A percentile compares a stretch with the other conserved stretches of the same genome.
Evolutionary conservation across 495 filamentous ascomycete species (phyloP).

Genomic region (Tetracladium marchalianum): DNA sequence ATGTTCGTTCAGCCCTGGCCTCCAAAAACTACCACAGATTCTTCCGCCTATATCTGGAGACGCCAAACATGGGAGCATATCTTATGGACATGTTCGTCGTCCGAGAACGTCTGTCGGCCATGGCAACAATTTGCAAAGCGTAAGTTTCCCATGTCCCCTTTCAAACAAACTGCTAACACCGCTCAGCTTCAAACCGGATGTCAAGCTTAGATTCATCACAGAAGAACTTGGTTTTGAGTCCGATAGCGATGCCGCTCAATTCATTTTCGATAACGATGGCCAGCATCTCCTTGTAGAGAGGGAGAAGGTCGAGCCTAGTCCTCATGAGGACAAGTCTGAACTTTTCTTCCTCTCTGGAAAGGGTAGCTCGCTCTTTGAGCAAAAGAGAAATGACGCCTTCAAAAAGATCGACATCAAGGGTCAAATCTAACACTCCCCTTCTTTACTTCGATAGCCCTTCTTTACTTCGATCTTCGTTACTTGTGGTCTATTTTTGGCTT

Average conservation of each 20-base stretch:
- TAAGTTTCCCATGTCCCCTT: conserved; percentile 40
- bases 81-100: conserved; percentile 98
- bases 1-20: conserved; percentile 83
- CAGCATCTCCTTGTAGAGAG: conserved; percentile 71
- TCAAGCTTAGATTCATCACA: conserved; percentile 83
- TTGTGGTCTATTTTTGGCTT: conserved; percentile 8
- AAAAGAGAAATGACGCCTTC: conserved; percentile 60
- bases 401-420: conserved; percentile 91
- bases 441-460: no score
- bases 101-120: conserved; percentile 82
- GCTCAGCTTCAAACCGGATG: conserved; percentile 76
- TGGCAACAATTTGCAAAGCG: conserved; percentile 88
- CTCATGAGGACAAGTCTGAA: no score
- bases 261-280: conserved; percentile 69
- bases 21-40: conserved; percentile 95
- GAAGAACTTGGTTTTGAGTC: conserved; percentile 94
- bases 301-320: conserved; percentile 34
- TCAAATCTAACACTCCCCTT: conserved; percentile 57
- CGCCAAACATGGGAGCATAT: conserved; percentile 95
- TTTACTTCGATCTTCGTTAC: conserved; percentile 8
- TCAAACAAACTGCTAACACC: background rate
- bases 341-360: conserved; percentile 70
- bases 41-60: conserved; percentile 87
- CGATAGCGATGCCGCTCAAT: conserved; percentile 80
- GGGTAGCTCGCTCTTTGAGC: conserved; percentile 63